phyloP scores from a whole-genome alignment of 305 asterid species.

The Fraxinus sp. region DNA sequence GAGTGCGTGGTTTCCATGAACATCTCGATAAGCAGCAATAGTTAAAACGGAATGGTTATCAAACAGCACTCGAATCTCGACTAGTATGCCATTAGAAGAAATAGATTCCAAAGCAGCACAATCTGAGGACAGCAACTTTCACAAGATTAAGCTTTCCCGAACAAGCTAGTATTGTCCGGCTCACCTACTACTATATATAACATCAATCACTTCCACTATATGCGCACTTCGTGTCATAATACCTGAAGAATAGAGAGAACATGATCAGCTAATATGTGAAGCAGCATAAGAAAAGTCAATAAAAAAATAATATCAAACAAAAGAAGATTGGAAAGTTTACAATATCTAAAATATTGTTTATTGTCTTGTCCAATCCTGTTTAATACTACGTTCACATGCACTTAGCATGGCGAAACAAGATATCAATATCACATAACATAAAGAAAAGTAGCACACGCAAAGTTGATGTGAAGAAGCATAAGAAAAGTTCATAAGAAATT shows the following conservation, averaged over 20 bases:
- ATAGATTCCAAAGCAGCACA: constrained; percentile 25
- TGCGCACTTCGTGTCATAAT: neutral
- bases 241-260: neutral
- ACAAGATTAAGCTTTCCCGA: neutral
- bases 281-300: neutral
- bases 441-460: neutral
- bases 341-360: neutral
- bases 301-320: neutral
- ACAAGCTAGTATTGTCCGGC: constrained; percentile 1
- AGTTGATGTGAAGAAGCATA: neutral
- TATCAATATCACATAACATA: neutral
- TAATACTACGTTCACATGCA: neutral
- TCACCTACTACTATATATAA: neutral
- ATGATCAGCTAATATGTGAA: neutral
- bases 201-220: neutral
- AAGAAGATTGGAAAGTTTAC: neutral
- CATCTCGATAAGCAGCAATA: constrained; percentile 17
- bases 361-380: neutral
- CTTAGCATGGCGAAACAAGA: neutral
- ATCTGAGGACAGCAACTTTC: constrained; percentile 5
- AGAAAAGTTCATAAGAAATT: neutral
- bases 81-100: constrained; percentile 19
- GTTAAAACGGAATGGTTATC: constrained; percentile 2
- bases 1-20: constrained; percentile 4
- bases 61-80: constrained; percentile 7